Evolutionary conservation across 1,284 basidiomycete species (phyloP).

Genomic region (Ustilago sp.): DNA sequence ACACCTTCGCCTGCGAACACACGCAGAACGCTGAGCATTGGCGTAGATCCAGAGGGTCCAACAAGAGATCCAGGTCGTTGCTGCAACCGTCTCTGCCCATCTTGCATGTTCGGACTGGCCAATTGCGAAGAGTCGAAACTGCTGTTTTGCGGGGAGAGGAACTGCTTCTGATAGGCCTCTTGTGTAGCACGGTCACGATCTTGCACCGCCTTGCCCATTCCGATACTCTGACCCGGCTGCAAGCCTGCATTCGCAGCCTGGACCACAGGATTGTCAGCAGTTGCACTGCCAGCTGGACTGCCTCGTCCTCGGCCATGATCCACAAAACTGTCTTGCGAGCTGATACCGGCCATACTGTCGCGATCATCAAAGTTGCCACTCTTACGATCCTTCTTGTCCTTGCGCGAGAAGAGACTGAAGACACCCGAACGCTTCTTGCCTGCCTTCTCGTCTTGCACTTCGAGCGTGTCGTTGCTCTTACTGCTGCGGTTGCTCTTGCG

Average conservation of each 20-base stretch:
- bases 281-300: slow-evolving; percentile 24
- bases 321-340: slow-evolving; percentile 49
- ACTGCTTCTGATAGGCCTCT: slow-evolving; percentile 62
- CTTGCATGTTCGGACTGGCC: slow-evolving; percentile 10
- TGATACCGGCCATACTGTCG: slow-evolving; percentile 50
- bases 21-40: slow-evolving; percentile 90
- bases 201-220: slow-evolving; percentile 58
- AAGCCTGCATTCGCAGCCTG: slow-evolving; percentile 43
- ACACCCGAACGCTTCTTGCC: slow-evolving; percentile 66
- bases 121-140: slow-evolving; percentile 24
- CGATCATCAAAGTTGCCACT: slow-evolving; percentile 53
- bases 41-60: slow-evolving; percentile 73
- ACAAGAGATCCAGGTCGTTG: slow-evolving; percentile 68
- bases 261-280: slow-evolving; percentile 22
- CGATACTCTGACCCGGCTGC: slow-evolving; percentile 49
- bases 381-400: slow-evolving; percentile 66
- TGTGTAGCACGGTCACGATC: slow-evolving; percentile 59
- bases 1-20: slow-evolving; percentile 86
- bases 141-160: slow-evolving; percentile 45
- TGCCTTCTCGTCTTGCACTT: slow-evolving; percentile 53
- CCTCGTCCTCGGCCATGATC: slow-evolving; percentile 15
- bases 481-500: slow-evolving; percentile 54
- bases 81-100: slow-evolving; percentile 31
- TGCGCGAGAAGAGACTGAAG: slow-evolving; percentile 63
- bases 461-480: slow-evolving; percentile 47